Conservation (phyloP, 1,284 basidiomycete genomes). For the Phellinidium pouzarii region DNA sequence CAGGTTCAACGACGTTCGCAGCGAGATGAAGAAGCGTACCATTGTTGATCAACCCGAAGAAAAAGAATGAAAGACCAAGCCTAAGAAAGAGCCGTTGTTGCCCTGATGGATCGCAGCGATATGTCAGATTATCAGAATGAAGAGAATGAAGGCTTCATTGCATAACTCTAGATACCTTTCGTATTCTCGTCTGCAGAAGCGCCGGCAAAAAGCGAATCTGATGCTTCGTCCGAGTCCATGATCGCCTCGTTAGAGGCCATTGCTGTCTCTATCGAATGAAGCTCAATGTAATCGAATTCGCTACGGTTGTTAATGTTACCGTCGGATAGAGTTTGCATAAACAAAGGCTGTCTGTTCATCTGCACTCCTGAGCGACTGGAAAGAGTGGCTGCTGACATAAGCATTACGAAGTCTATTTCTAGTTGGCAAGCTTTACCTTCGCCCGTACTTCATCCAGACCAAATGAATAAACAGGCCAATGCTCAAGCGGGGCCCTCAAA, state of each 20-base stretch:
- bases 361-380: background rate
- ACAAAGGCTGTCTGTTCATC: background rate
- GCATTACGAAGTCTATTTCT: too few relatives aligned
- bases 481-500: conserved; percentile 17
- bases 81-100: conserved; percentile 26
- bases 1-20: background rate
- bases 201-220: background rate
- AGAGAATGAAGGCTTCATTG: background rate
- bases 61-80: conserved; percentile 50
- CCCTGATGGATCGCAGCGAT: conserved; percentile 1
- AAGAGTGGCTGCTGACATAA: too few relatives aligned
- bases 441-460: background rate
- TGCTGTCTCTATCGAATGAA: background rate
- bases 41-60: conserved; percentile 57
- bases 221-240: background rate
- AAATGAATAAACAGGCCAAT: conserved; percentile 7
- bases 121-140: background rate
- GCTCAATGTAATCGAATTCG: conserved; percentile 1
- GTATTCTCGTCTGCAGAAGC: background rate
- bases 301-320: background rate
- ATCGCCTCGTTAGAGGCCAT: background rate
- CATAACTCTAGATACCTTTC: background rate
- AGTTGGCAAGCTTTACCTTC: background rate
- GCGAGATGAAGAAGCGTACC: conserved; percentile 28
- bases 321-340: background rate